Percentiles rank a stretch among this genome's conserved stretches.
phyloP scores from a whole-genome alignment of 352 stramenopile species.

The Saprolegnia diclina region DNA sequence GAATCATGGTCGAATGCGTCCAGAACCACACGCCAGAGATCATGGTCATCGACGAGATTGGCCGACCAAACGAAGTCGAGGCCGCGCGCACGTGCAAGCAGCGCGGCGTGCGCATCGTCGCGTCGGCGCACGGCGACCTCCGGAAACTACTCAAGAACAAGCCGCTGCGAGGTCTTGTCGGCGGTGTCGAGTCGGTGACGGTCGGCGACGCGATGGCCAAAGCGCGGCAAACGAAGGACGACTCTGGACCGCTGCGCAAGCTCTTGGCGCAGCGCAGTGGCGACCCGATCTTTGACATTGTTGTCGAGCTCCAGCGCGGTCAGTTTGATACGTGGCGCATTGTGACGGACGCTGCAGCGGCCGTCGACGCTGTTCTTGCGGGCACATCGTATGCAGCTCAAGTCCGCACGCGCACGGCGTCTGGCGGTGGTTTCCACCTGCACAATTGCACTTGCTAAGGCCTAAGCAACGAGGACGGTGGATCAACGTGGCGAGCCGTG shows the following conservation, averaged over 20 bases:
- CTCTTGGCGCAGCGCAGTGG: conserved; percentile 39
- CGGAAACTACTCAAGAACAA: conserved; percentile 74
- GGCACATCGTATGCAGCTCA: conserved; percentile 34
- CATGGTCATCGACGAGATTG: conserved; percentile 88
- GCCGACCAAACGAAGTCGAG: conserved; percentile 65
- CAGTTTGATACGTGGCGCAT: conserved; percentile 52
- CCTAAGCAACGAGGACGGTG: too few species aligned
- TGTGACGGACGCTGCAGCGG: conserved; percentile 52
- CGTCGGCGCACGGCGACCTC: conserved; percentile 85
- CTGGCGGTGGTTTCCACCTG: not conserved
- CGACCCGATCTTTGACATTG: conserved; percentile 72
- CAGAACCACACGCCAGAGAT: conserved; percentile 50
- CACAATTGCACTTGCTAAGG: too few species aligned
- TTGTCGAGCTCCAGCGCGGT: conserved; percentile 68
- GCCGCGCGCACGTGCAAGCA: conserved; percentile 59
- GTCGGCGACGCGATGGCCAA: conserved; percentile 43
- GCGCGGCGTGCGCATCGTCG: conserved; percentile 75
- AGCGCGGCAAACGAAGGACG: not conserved
- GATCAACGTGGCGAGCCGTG: too few species aligned
- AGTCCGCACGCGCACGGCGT: conserved; percentile 27
- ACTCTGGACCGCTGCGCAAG: not conserved
- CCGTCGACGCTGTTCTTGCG: conserved; percentile 58
- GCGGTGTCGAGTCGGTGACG: conserved; percentile 62
- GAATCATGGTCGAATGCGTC: conserved; percentile 29
- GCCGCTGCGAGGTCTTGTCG: conserved; percentile 65